Percentiles rank a stretch among this genome's conserved stretches.
Conservation (phyloP, 345 rosid species). For the Lepidium africanum region DNA sequence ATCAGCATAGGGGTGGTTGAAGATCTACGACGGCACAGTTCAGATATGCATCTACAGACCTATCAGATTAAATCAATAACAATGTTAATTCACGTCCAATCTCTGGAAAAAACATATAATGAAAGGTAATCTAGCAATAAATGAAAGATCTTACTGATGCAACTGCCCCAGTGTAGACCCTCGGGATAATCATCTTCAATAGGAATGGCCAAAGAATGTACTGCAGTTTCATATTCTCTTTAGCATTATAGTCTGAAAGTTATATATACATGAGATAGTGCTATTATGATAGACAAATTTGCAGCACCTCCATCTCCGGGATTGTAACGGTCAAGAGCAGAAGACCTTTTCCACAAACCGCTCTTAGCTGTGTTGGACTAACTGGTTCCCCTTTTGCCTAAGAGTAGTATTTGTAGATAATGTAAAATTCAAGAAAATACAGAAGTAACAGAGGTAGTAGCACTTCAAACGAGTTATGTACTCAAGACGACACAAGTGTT, state of each 20-base stretch:
- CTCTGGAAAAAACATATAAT: not conserved
- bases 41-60: slow-evolving; percentile 98
- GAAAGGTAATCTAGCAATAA: not conserved
- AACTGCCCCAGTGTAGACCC: slow-evolving; percentile 60
- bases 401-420: slow-evolving; percentile 5
- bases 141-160: slow-evolving; percentile 56
- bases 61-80: slow-evolving; percentile 29
- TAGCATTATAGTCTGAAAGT: not conserved
- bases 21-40: slow-evolving; percentile 64
- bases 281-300: not conserved
- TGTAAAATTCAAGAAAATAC: not conserved
- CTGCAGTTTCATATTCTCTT: slow-evolving; percentile 40
- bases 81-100: not conserved
- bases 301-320: slow-evolving; percentile 92
- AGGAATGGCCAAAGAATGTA: slow-evolving; percentile 95
- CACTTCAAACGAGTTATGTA: slow-evolving; percentile 1
- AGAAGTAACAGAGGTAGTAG: not conserved
- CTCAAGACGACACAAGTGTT: slow-evolving; percentile 4
- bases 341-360: slow-evolving; percentile 92
- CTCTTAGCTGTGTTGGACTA: slow-evolving; percentile 59
- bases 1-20: slow-evolving; percentile 49
- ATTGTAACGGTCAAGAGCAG: slow-evolving; percentile 85
- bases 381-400: slow-evolving; percentile 50
- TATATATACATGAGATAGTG: not conserved
- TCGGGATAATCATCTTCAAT: slow-evolving; percentile 76